Conservation (phyloP, 225 moss, liverwort and hornwort genomes). For the Sphagnum tenellum region DNA sequence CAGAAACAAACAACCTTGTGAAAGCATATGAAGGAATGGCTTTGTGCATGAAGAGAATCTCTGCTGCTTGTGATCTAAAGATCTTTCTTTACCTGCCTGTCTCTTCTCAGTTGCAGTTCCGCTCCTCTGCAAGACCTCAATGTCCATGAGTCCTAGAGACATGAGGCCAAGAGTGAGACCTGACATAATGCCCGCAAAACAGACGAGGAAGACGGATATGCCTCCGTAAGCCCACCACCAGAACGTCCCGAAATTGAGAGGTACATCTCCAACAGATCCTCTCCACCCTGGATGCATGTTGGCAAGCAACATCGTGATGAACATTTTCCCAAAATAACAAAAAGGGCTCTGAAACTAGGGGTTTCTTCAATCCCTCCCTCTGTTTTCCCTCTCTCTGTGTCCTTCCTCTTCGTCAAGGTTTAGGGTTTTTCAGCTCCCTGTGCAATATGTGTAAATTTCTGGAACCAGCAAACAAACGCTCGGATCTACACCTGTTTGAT, state of each 20-base stretch:
- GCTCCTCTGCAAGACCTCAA: constrained; percentile 87
- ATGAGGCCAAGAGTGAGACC: constrained; percentile 91
- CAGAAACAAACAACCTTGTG: too few species aligned
- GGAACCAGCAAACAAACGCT: too few species aligned
- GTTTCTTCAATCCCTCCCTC: too few species aligned
- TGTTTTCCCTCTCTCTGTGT: too few species aligned
- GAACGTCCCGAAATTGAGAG: constrained; percentile 10
- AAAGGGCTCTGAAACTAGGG: too few species aligned
- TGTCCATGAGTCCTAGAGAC: constrained; percentile 83
- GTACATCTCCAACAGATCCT: constrained; percentile 8
- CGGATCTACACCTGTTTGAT: too few species aligned
- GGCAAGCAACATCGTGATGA: constrained; percentile 18
- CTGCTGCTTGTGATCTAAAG: too few species aligned
- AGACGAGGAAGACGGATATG: constrained; percentile 55
- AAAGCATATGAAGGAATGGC: too few species aligned
- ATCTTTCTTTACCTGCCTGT: constrained; percentile 45
- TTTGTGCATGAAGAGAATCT: too few species aligned
- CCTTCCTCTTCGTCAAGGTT: too few species aligned
- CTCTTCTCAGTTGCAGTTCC: constrained; percentile 57
- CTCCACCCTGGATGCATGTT: constrained; percentile 22
- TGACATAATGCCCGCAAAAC: constrained; percentile 95
- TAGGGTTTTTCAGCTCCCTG: too few species aligned
- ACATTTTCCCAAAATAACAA: not conserved
- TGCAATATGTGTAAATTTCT: too few species aligned
- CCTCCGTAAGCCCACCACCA: constrained; percentile 61